Evolutionary conservation across 1,139 yeast species (phyloP).

Genomic region (Yamadazyma buinensis): DNA sequence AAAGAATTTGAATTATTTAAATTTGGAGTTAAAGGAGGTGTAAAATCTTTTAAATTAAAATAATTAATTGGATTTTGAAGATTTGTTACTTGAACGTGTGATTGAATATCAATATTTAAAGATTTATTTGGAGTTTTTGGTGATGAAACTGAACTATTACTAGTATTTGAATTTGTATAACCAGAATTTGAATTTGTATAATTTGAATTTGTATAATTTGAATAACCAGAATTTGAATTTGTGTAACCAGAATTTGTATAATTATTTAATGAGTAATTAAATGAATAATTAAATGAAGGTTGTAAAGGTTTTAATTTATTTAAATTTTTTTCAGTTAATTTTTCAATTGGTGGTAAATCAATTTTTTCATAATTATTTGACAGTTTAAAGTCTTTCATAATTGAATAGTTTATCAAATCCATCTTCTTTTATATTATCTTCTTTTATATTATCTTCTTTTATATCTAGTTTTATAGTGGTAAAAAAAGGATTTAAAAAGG

Average conservation of each 20-base stretch:
- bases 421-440: too few species aligned
- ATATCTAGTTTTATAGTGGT: too few species aligned
- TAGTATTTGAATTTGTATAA: background rate
- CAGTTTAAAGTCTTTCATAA: slow-evolving; percentile 20
- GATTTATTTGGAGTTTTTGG: slow-evolving; percentile 4
- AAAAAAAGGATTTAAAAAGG: too few species aligned
- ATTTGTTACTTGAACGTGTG: too few species aligned
- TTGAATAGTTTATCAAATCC: slow-evolving; percentile 30
- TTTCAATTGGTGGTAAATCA: slow-evolving; percentile 16
- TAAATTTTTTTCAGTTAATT: slow-evolving; percentile 18
- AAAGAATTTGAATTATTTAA: too few species aligned
- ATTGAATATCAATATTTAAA: too few species aligned
- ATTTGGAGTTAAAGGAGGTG: background rate
- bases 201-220: background rate
- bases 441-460: too few species aligned
- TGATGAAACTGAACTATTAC: background rate
- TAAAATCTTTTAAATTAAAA: background rate
- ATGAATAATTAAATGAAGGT: slow-evolving; percentile 1
- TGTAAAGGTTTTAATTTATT: slow-evolving; percentile 3
- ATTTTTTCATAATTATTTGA: slow-evolving; percentile 9
- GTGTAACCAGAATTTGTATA: background rate
- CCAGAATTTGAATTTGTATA: slow-evolving; percentile 3
- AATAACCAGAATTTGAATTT: slow-evolving; percentile 2
- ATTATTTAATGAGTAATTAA: background rate
- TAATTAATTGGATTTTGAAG: too few species aligned